Percentiles rank a stretch among this genome's conserved stretches.
These are phyloP conservation scores for Lodderomyces parapsilosis DNA, from an alignment of 1,139 yeast species.

Conservation along the genomic window DNA sequence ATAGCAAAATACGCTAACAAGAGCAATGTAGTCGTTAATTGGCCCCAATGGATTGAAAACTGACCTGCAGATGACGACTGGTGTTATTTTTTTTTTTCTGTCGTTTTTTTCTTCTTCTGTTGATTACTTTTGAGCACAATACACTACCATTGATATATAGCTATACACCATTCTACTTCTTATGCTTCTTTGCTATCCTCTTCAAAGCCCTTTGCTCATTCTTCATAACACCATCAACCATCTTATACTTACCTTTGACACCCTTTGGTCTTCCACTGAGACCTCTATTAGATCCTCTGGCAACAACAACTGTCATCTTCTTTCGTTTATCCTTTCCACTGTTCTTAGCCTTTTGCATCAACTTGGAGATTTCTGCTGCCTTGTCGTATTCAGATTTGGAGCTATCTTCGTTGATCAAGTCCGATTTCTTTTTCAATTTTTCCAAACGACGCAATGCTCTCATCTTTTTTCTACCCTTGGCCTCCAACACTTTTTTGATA, in stretches of 20 bases:
- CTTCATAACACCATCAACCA: conserved; percentile 98
- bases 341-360: conserved; percentile 65
- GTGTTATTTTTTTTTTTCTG: neutral
- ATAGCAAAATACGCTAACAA: neutral
- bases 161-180: no score
- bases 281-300: conserved; percentile 84
- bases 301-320: conserved; percentile 84
- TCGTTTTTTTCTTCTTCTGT: neutral
- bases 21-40: neutral
- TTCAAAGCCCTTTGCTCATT: conserved; percentile 92
- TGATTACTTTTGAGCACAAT: neutral
- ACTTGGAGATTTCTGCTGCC: conserved; percentile 85
- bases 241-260: conserved; percentile 94
- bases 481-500: conserved; percentile 95
- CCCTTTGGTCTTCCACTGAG: conserved; percentile 96
- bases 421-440: conserved; percentile 91
- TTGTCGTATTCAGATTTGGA: conserved; percentile 89
- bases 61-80: neutral
- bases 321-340: conserved; percentile 81
- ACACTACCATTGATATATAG: neutral
- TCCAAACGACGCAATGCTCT: conserved; percentile 88
- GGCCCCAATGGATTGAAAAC: neutral
- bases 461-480: conserved; percentile 95
- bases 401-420: conserved; percentile 82
- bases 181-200: conserved; percentile 82